These are phyloP conservation scores for Lasiodiplodia citricola DNA, from an alignment of 2,329 filamentous ascomycete genomes.

Conservation along the genomic window DNA sequence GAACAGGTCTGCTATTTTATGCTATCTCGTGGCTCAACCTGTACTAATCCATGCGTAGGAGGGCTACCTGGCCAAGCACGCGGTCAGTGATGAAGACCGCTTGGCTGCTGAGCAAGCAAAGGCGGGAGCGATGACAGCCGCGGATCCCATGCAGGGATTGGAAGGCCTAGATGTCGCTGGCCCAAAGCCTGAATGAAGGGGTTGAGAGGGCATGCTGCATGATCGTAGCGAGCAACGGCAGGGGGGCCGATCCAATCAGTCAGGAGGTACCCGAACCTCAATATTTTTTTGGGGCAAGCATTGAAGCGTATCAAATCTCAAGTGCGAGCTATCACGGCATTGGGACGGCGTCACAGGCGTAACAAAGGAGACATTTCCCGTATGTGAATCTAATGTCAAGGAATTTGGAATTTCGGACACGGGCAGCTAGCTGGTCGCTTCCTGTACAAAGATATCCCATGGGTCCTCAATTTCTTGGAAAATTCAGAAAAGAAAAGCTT, in stretches of 20 bases:
- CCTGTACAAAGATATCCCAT: slow-evolving; percentile 28
- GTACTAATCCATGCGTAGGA: slow-evolving; percentile 64
- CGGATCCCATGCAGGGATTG: slow-evolving; percentile 94
- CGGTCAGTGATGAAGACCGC: slow-evolving; percentile 79
- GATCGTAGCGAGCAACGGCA: too few relatives aligned
- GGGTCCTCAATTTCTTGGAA: slow-evolving; percentile 27
- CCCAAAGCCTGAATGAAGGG: slow-evolving; percentile 72
- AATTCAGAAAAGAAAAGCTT: slow-evolving; percentile 8
- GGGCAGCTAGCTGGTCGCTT: slow-evolving; percentile 12
- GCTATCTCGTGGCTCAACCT: background rate
- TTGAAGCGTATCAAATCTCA: background rate
- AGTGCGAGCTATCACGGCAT: slow-evolving; percentile 23
- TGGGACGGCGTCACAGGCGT: slow-evolving; percentile 28
- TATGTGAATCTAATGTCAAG: slow-evolving; percentile 13
- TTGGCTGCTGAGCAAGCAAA: slow-evolving; percentile 62
- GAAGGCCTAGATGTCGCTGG: slow-evolving; percentile 94
- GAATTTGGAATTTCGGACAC: slow-evolving; percentile 23
- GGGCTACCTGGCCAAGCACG: slow-evolving; percentile 88
- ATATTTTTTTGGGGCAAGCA: background rate
- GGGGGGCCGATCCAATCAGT: background rate
- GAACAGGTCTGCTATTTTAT: slow-evolving; percentile 74
- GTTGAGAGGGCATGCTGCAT: slow-evolving; percentile 15
- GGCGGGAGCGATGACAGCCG: slow-evolving; percentile 59
- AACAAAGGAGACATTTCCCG: slow-evolving; percentile 17
- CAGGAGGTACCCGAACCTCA: background rate